Evolutionary conservation across 2,329 filamentous ascomycete genomes (phyloP).

Genomic region (Hirsutella rhossiliensis): DNA sequence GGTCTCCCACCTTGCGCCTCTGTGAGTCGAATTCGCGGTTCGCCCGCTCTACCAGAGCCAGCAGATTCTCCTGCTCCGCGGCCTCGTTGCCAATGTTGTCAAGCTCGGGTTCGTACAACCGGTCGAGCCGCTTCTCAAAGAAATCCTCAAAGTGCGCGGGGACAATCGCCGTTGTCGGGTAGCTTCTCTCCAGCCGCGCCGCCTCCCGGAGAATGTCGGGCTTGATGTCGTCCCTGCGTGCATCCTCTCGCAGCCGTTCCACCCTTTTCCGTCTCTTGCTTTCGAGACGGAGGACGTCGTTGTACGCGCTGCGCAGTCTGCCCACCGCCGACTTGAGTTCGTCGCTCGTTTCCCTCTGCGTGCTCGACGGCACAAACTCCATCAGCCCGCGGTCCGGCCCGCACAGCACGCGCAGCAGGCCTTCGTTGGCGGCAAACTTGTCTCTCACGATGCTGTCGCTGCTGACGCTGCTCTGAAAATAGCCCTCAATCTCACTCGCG

Average conservation of each 20-base stretch:
- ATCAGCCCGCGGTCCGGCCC: slow-evolving; percentile 73
- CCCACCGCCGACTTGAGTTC: slow-evolving; percentile 69
- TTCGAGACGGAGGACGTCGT: slow-evolving; percentile 76
- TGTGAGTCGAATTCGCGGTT: slow-evolving; percentile 69
- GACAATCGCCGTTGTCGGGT: slow-evolving; percentile 72
- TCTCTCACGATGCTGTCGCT: slow-evolving; percentile 54
- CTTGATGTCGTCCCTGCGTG: slow-evolving; percentile 79
- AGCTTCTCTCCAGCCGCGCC: slow-evolving; percentile 72
- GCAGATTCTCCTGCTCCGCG: slow-evolving; percentile 62
- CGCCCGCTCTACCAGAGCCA: slow-evolving; percentile 57
- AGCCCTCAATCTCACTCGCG: slow-evolving; percentile 70
- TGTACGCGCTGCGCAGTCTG: slow-evolving; percentile 65
- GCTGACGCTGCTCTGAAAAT: slow-evolving; percentile 55
- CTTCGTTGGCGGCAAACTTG: slow-evolving; percentile 67
- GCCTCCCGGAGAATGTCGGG: slow-evolving; percentile 73
- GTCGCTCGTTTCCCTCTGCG: slow-evolving; percentile 66
- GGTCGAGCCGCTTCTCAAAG: slow-evolving; percentile 68
- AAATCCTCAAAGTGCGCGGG: slow-evolving; percentile 86
- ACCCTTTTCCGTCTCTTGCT: slow-evolving; percentile 68
- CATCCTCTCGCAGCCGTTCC: slow-evolving; percentile 66
- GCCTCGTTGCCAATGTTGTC: slow-evolving; percentile 59
- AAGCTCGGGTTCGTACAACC: slow-evolving; percentile 66
- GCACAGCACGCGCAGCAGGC: slow-evolving; percentile 61
- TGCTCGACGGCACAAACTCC: slow-evolving; percentile 79
- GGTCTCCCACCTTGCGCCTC: slow-evolving; percentile 51